Evolutionary conservation across 306 rosid species (phyloP).

Genomic region (Vigna reflexopilosa): DNA sequence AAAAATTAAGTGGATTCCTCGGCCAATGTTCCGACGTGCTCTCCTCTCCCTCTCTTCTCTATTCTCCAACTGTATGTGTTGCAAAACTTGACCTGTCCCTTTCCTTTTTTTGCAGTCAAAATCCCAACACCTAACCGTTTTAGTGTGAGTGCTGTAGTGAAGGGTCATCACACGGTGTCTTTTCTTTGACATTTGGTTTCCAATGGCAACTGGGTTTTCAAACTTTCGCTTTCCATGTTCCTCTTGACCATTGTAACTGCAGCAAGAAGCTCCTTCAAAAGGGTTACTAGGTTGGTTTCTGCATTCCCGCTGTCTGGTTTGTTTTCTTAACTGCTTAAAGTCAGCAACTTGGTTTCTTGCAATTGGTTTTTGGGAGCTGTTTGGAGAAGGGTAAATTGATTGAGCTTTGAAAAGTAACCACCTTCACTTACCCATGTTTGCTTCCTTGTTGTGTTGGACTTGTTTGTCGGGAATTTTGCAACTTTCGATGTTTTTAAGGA

Average conservation of each 20-base stretch:
- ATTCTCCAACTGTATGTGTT: conserved; percentile 41
- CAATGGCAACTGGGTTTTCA: conserved; percentile 40
- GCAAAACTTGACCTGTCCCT: conserved; percentile 52
- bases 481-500: conserved; percentile 63
- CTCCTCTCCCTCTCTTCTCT: conserved; percentile 46
- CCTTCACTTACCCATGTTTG: conserved; percentile 44
- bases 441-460: conserved; percentile 10
- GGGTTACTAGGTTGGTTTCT: conserved; percentile 35
- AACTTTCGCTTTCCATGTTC: conserved; percentile 33
- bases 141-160: conserved; percentile 41
- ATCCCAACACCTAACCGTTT: conserved; percentile 58
- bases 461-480: conserved; percentile 39
- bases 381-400: conserved; percentile 20
- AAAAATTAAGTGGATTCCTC: conserved; percentile 54
- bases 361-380: conserved; percentile 42
- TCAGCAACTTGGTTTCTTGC: conserved; percentile 31
- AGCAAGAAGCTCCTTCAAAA: conserved; percentile 21
- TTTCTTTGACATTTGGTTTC: conserved; percentile 52
- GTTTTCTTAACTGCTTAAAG: conserved; percentile 29
- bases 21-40: conserved; percentile 53
- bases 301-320: conserved; percentile 24
- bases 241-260: conserved; percentile 34
- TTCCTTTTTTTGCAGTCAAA: conserved; percentile 57
- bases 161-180: conserved; percentile 21
- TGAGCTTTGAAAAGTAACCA: conserved; percentile 1